These are phyloP conservation scores for Penicillium decumbens DNA, from an alignment of 2,329 filamentous ascomycete species.

Conservation along the genomic window DNA sequence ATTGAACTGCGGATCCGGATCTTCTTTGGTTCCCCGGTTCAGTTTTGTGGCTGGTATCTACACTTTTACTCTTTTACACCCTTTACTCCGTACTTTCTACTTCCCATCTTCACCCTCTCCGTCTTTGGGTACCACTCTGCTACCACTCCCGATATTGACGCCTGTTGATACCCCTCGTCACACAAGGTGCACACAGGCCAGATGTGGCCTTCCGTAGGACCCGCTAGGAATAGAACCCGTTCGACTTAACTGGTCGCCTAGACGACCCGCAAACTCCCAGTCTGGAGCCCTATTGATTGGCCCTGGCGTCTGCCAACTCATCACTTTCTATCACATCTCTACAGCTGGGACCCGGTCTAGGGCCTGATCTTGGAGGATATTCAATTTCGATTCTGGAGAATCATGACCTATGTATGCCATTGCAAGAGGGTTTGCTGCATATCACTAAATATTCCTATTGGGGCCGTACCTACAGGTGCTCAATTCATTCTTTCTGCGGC, in stretches of 20 bases:
- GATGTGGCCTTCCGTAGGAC: constrained; percentile 10
- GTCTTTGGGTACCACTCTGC: not conserved
- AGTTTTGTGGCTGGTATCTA: not conserved
- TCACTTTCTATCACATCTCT: constrained; percentile 11
- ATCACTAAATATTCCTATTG: constrained; percentile 16
- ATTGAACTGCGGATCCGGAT: constrained; percentile 2
- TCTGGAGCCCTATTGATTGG: constrained; percentile 18
- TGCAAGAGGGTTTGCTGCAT: constrained; percentile 15
- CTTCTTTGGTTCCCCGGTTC: not conserved
- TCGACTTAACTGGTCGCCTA: constrained; percentile 16
- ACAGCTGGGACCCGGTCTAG: not conserved
- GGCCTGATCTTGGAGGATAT: too few relatives aligned
- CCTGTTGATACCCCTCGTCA: constrained; percentile 10
- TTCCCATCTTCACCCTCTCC: not conserved
- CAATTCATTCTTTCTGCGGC: not conserved
- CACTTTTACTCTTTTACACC: not conserved
- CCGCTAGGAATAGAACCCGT: constrained; percentile 6
- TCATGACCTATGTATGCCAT: not conserved
- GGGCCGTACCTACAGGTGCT: constrained; percentile 8
- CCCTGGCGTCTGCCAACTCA: constrained; percentile 18
- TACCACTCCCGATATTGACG: not conserved
- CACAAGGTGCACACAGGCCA: constrained; percentile 15
- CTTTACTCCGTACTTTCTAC: not conserved
- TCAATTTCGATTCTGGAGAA: not conserved
- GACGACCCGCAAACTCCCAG: constrained; percentile 18